These are phyloP conservation scores for Rhizopogon vinicolor DNA, from an alignment of 768 basidiomycete genomes.

Conservation along the genomic window DNA sequence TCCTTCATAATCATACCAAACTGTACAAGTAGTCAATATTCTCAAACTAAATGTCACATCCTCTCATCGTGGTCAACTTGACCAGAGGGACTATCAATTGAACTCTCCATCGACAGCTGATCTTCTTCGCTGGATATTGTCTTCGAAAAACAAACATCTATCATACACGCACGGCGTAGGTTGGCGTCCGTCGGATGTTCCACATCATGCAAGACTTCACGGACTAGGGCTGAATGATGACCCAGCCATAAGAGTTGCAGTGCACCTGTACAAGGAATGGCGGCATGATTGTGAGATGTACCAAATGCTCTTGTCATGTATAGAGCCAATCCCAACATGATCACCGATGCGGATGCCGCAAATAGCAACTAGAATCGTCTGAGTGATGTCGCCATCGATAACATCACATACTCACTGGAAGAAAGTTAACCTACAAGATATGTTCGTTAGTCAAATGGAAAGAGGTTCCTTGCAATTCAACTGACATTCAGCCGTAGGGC, in stretches of 20 bases:
- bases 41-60: too few relatives aligned
- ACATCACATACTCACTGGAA: background rate
- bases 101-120: background rate
- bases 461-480: background rate
- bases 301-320: background rate
- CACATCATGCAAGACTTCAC: background rate
- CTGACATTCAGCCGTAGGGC: background rate
- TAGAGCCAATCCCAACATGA: background rate
- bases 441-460: background rate
- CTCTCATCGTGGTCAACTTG: background rate
- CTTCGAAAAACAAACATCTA: background rate
- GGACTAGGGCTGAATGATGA: background rate
- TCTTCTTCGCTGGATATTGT: background rate
- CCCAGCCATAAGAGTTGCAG: conserved; percentile 2
- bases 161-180: background rate
- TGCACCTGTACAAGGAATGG: background rate
- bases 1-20: too few relatives aligned
- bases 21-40: too few relatives aligned
- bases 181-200: background rate
- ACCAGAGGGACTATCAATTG: background rate
- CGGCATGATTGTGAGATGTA: background rate
- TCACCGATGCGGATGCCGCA: background rate
- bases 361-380: background rate
- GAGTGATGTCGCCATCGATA: too few relatives aligned
- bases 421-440: background rate